Base-by-base conservation (phyloP, 352 stramenopile genomes). In the Pythium rhizo-oryzae region DNA sequence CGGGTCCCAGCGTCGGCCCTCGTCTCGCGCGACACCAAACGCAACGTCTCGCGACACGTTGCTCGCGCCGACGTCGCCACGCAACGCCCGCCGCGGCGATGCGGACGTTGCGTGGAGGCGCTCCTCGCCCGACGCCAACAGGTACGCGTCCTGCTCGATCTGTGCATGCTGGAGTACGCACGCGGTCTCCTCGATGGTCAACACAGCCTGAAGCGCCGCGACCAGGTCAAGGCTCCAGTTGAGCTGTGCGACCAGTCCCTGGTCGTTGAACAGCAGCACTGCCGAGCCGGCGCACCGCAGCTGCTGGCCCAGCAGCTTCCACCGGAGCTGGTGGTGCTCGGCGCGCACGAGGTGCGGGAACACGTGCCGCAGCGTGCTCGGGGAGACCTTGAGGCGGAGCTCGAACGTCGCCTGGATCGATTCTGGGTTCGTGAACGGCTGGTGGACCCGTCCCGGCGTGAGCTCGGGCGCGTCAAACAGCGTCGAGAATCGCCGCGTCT, bases 141-240 rank as follows among this genome's bases (percentile, higher is more conserved):
- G 18, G 13, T 54, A 44, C n/a, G 55, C 55, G 28, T 70, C 63
- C 11, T 24, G n/a, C 7, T 30, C 47, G 24, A 65, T 62, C 23
- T 57, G 37, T 5, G 65, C 65, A 2, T 62, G 33, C 2, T 61
- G 23, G 7, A 71, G 33, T 25, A 65, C 56, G 21, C 51, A 18
- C 15, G 56, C 57, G 25, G 57, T 66, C 51, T 71, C 65, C 12
- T 65, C 65, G n/a, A 71, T 53, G 24, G 65, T 62, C 56, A 71
- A 37, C 18, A 71, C 12, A 2, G 56, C n/a, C 37, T 44, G 50
- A 1, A 71, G 25, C 43, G 25, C 65, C 11, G 16, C 30, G 19
- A 71, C 30, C n/a, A 55, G 65, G 25, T 62, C 65, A 25, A 71
- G 56, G 0, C 21, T 61, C 65, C 65, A 71, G 49, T 65, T 33